Evolutionary conservation across 148 eudicot genomes (phyloP).

Genomic region (Beta vulgaris): DNA sequence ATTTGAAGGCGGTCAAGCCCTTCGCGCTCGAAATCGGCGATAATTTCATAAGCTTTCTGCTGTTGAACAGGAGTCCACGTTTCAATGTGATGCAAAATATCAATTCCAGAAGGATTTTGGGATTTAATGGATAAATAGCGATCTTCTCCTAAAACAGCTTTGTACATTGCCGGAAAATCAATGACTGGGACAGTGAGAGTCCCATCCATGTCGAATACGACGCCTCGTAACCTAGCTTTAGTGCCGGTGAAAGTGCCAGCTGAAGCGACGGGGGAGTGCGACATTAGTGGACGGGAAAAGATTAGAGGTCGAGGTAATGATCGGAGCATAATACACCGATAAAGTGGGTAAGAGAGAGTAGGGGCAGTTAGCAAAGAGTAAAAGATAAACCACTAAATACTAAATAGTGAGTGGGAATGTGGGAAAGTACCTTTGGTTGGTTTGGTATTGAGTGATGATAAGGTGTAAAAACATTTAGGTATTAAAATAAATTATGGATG

Average conservation of each 20-base stretch:
- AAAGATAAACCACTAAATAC: too few relatives aligned
- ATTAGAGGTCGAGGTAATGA: conserved; percentile 9
- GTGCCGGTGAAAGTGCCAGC: not conserved
- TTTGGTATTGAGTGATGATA: too few relatives aligned
- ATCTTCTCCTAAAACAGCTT: conserved; percentile 66
- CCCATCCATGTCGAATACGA: conserved; percentile 99
- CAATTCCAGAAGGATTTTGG: conserved; percentile 62
- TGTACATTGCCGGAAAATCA: conserved; percentile 88
- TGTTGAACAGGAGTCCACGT: conserved; percentile 50
- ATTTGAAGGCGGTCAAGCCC: conserved; percentile 84
- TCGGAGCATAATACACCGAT: not conserved
- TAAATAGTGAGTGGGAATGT: too few relatives aligned
- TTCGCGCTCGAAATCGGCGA: conserved; percentile 67
- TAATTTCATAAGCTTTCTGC: conserved; percentile 57
- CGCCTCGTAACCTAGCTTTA: conserved; percentile 57
- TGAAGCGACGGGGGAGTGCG: not conserved
- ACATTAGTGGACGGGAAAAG: conserved; percentile 10
- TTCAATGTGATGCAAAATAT: conserved; percentile 72
- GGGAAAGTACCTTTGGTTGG: too few relatives aligned
- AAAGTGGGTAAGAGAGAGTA: not conserved
- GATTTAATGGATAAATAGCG: conserved; percentile 42
- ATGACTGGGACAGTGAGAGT: conserved; percentile 89
- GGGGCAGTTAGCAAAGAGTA: too few relatives aligned
- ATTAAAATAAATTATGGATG: too few relatives aligned
- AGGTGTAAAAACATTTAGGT: too few relatives aligned